These are phyloP conservation scores for Vaccinium myrtillus DNA, from an alignment of 148 eudicot genomes.

Conservation along the genomic window DNA sequence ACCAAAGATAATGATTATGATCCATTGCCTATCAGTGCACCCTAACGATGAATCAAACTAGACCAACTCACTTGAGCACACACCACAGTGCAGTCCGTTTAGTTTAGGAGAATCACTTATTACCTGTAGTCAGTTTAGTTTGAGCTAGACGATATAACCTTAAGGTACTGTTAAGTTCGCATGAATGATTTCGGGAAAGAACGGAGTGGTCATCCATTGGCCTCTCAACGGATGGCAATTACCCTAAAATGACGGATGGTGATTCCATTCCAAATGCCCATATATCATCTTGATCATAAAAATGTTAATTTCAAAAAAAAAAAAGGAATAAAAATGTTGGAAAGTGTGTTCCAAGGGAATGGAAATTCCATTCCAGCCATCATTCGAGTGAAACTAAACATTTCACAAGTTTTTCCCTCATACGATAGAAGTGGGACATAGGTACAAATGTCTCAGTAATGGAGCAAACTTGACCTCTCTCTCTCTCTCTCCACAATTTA, in stretches of 20 bases:
- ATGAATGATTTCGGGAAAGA: background rate
- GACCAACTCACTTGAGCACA: background rate
- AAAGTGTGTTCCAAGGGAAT: background rate
- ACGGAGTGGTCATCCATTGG: background rate
- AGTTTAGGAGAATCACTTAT: background rate
- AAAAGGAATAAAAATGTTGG: background rate
- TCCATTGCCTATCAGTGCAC: background rate
- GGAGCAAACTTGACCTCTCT: too few species aligned
- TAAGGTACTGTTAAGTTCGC: background rate
- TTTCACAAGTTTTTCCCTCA: background rate
- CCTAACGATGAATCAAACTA: background rate
- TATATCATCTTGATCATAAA: background rate
- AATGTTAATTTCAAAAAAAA: background rate
- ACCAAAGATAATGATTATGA: background rate
- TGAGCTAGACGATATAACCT: background rate
- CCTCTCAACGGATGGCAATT: background rate
- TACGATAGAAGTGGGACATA: background rate
- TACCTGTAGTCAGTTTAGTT: background rate
- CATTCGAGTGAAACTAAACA: background rate
- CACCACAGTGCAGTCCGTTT: background rate
- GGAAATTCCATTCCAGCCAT: background rate
- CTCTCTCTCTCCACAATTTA: too few species aligned
- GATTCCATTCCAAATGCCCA: background rate
- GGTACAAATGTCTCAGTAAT: background rate
- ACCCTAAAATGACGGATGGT: background rate